phyloP scores from a whole-genome alignment of 2,329 filamentous ascomycete genomes.

The Trichoderma gracile region DNA sequence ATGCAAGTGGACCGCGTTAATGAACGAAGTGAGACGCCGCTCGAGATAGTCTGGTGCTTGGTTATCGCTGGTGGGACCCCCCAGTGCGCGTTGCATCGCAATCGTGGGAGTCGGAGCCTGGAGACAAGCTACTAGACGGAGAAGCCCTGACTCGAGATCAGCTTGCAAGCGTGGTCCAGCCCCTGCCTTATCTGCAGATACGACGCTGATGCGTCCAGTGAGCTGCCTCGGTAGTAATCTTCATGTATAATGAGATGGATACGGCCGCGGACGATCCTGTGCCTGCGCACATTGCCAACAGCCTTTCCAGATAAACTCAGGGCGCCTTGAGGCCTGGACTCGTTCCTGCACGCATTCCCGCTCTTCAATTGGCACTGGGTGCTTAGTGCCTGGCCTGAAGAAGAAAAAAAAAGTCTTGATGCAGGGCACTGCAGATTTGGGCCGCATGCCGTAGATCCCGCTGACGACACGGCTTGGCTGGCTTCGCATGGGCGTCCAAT shows the following conservation, averaged over 20 bases:
- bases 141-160: slow-evolving; percentile 17
- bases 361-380: slow-evolving; percentile 1
- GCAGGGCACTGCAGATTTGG: slow-evolving; percentile 11
- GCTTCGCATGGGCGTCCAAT: slow-evolving; percentile 6
- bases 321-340: not conserved
- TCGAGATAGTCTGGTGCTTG: slow-evolving; percentile 13
- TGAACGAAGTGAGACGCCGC: slow-evolving; percentile 18
- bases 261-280: not conserved
- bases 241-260: slow-evolving; percentile 14
- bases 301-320: slow-evolving; percentile 1
- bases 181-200: slow-evolving; percentile 18
- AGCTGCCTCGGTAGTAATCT: slow-evolving; percentile 11
- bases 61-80: slow-evolving; percentile 13
- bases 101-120: slow-evolving; percentile 16
- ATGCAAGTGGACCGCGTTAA: slow-evolving; percentile 6
- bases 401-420: slow-evolving; percentile 9
- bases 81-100: slow-evolving; percentile 16
- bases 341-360: not conserved
- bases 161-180: slow-evolving; percentile 4
- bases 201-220: slow-evolving; percentile 1
- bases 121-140: slow-evolving; percentile 13
- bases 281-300: not conserved
- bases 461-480: slow-evolving; percentile 17
- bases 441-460: slow-evolving; percentile 20
- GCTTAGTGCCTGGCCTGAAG: slow-evolving; percentile 4